Evolutionary conservation across 2,329 filamentous ascomycete species (phyloP), one percentile per base, ranked within the genome.

Genomic region (Phyllosticta capitalensis): DNA sequence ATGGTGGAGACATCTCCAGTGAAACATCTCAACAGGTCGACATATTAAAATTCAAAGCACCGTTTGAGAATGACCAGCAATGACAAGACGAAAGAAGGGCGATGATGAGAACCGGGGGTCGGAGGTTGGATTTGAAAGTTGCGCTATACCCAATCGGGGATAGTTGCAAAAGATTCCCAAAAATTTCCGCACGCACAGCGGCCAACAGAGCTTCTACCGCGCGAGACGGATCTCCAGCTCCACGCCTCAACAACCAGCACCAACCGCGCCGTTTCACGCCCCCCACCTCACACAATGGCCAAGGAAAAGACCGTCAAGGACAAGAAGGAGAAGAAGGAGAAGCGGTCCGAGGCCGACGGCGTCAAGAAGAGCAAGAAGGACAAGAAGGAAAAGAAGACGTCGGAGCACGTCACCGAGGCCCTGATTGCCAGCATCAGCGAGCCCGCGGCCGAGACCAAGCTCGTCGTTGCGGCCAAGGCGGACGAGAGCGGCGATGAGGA

Each of bases 301-400:
- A 74, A 73, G 52, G 61, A 62, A 45, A 74, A 70, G 65, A 61
- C 70, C 54, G 72, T 71, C 67, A 74, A 73, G 70, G 74, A 75
- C 58, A 77, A 76, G 71, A 81, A 81, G 70, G 79, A 81, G 51
- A 89, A 89, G 81, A 87, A 88, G 78, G 85, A 89, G 66, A 88
- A 88, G 83, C 83, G 75, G 33, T 66, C 71, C 28, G 72, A 74
- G 63, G 66, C 64, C 20, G 71, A 74, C 49, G 72, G 71, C 63
- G 67, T 73, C 56, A 75, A 63, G 68, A 68, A 64, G 71, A 71
- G 82, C 55, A 80, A 80, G 72, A 77, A 72, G 63, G 67, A 68
- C 20, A 75, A 75, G 67, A 74, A 74, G 51, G 58, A 56, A 7
- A 62, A 62, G 60, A 62, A 62, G 58, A 33, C 20, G 3, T 24